These are phyloP conservation scores for Phytophthora foliorum DNA, from an alignment of 352 stramenopile species.

Conservation along the genomic window DNA sequence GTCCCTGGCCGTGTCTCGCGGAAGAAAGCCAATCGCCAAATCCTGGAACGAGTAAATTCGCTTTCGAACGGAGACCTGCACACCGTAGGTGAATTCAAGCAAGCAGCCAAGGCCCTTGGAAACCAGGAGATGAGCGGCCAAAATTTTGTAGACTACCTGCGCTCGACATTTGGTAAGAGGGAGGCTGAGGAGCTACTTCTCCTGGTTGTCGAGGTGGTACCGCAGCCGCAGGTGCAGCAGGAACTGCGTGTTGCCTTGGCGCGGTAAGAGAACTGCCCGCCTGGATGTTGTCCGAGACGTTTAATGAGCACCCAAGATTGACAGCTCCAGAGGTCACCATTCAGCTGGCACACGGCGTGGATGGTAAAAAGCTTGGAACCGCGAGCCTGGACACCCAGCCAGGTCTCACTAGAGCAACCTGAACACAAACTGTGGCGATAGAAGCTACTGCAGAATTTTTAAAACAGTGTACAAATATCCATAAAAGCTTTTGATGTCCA, in stretches of 20 bases:
- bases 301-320: not conserved
- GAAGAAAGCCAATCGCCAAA: slow-evolving; percentile 77
- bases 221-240: slow-evolving; percentile 64
- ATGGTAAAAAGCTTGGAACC: slow-evolving; percentile 7
- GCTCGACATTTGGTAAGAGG: slow-evolving; percentile 63
- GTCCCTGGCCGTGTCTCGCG: slow-evolving; percentile 40
- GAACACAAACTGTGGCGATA: slow-evolving; percentile 38
- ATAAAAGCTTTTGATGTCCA: slow-evolving; percentile 29
- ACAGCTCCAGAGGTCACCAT: not conserved
- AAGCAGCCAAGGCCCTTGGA: slow-evolving; percentile 72
- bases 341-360: not conserved
- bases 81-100: slow-evolving; percentile 69
- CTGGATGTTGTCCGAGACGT: slow-evolving; percentile 7
- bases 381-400: not conserved
- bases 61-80: slow-evolving; percentile 59
- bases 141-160: slow-evolving; percentile 71
- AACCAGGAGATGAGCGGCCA: slow-evolving; percentile 75
- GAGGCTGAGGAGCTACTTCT: slow-evolving; percentile 66
- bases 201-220: slow-evolving; percentile 74
- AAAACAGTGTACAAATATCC: slow-evolving; percentile 52
- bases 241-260: slow-evolving; percentile 63
- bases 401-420: slow-evolving; percentile 23
- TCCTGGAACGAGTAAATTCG: slow-evolving; percentile 70
- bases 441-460: slow-evolving; percentile 44
- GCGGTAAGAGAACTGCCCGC: slow-evolving; percentile 31